Conservation (phyloP, 2,329 filamentous ascomycete species). For the Colletotrichum tropicicola region DNA sequence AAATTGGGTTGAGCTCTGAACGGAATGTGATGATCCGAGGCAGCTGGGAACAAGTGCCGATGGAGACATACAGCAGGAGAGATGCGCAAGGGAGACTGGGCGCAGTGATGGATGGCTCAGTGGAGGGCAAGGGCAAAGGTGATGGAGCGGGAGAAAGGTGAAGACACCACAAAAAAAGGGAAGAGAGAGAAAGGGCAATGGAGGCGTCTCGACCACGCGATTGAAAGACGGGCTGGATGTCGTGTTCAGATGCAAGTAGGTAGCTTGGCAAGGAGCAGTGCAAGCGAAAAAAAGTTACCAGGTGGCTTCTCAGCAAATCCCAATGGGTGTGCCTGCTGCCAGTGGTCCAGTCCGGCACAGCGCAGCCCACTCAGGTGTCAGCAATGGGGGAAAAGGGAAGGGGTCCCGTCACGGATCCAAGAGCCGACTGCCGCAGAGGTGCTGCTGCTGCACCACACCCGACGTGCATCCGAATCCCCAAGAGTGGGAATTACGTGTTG, state of each 20-base stretch:
- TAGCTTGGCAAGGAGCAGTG: constrained; percentile 24
- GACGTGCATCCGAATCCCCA: constrained; percentile 21
- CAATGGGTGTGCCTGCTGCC: constrained; percentile 43
- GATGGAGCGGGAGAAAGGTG: constrained; percentile 1
- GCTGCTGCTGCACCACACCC: constrained; percentile 13
- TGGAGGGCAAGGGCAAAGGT: constrained; percentile 32
- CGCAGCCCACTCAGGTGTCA: constrained; percentile 3
- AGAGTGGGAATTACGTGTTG: constrained; percentile 10
- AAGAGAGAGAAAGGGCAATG: constrained; percentile 27
- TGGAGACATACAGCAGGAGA: constrained; percentile 14
- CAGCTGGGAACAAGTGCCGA: neutral
- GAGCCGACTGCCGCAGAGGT: constrained; percentile 20
- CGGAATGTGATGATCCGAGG: constrained; percentile 2
- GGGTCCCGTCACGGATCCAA: constrained; percentile 17
- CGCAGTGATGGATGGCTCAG: constrained; percentile 16
- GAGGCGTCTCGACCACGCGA: constrained; percentile 29
- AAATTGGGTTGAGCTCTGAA: constrained; percentile 1
- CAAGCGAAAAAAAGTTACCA: constrained; percentile 29
- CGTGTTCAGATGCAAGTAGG: constrained; percentile 27
- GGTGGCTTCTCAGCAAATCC: constrained; percentile 30
- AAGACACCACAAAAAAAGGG: constrained; percentile 14
- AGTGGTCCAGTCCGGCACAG: constrained; percentile 27
- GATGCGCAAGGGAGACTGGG: constrained; percentile 13
- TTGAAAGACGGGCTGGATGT: constrained; percentile 27
- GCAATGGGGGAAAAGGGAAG: constrained; percentile 9